phyloP scores from a whole-genome alignment of 805 yeast species.

The Ogataea wickerhamii region DNA sequence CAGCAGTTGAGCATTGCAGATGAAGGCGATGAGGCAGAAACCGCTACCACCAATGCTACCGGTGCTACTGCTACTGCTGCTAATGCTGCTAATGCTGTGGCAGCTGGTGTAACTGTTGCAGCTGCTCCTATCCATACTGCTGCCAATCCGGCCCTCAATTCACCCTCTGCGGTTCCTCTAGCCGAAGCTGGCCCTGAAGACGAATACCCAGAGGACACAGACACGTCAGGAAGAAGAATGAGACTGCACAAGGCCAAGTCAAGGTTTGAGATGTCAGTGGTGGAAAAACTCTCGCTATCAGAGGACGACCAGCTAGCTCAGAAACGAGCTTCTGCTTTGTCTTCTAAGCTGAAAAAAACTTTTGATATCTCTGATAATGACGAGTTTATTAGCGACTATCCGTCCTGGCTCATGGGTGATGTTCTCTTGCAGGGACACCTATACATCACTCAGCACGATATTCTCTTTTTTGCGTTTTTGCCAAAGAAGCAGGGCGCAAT shows the following conservation, averaged over 20 bases:
- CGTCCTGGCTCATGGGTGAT: constrained; percentile 79
- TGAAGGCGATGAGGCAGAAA: constrained; percentile 19
- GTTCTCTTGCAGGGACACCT: constrained; percentile 84
- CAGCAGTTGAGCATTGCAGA: constrained; percentile 27
- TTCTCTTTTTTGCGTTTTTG: constrained; percentile 74
- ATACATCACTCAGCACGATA: constrained; percentile 59
- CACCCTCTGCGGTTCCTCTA: neutral
- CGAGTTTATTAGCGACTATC: constrained; percentile 54
- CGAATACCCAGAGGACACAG: constrained; percentile 15
- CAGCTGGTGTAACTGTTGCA: neutral
- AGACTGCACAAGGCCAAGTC: constrained; percentile 18
- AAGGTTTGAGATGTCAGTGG: constrained; percentile 33
- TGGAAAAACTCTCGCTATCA: constrained; percentile 24
- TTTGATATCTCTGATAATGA: constrained; percentile 54
- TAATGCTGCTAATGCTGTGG: neutral
- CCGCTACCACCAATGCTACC: neutral
- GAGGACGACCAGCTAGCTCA: constrained; percentile 13
- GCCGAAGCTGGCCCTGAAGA: neutral
- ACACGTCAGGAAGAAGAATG: neutral
- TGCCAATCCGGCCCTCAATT: neutral
- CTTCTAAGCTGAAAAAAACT: constrained; percentile 33
- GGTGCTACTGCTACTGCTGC: neutral
- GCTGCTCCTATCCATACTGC: neutral
- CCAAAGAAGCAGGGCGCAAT: constrained; percentile 51
- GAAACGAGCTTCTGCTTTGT: constrained; percentile 35